Conservation (phyloP, 306 rosid genomes). For the Cucumis melo region DNA sequence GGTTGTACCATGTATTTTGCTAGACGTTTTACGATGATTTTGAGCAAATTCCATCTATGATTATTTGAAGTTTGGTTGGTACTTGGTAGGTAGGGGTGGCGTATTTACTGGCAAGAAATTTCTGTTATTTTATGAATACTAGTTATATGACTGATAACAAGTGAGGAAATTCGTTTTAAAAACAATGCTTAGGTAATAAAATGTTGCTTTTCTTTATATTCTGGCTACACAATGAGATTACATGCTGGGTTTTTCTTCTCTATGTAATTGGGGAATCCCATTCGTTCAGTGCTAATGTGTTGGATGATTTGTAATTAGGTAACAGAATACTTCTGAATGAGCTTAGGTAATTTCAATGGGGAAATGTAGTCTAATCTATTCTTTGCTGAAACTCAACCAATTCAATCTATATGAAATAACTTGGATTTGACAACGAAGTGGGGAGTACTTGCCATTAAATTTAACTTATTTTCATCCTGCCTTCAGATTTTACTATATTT, state of each 20-base stretch:
- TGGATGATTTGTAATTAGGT: background rate
- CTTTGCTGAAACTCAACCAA: background rate
- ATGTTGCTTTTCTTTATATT: background rate
- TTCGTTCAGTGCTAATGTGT: background rate
- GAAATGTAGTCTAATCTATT: background rate
- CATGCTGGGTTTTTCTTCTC: background rate
- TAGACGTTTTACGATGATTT: background rate
- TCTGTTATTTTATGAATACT: background rate
- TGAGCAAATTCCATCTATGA: background rate
- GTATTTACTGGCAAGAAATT: background rate
- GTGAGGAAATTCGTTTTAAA: background rate
- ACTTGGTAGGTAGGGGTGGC: background rate
- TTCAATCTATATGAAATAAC: background rate
- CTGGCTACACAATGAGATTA: background rate
- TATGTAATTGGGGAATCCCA: background rate
- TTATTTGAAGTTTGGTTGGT: background rate
- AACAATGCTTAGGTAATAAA: background rate
- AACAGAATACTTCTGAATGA: background rate
- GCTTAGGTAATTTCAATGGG: background rate
- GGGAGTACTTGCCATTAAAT: background rate
- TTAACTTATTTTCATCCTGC: slow-evolving; percentile 11
- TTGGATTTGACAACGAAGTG: background rate
- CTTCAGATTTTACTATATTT: slow-evolving; percentile 26
- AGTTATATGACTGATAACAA: background rate
- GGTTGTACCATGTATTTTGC: background rate